phyloP scores from a whole-genome alignment of 192 early-diverging fungal species.

The Entophlyctis luteolus region DNA sequence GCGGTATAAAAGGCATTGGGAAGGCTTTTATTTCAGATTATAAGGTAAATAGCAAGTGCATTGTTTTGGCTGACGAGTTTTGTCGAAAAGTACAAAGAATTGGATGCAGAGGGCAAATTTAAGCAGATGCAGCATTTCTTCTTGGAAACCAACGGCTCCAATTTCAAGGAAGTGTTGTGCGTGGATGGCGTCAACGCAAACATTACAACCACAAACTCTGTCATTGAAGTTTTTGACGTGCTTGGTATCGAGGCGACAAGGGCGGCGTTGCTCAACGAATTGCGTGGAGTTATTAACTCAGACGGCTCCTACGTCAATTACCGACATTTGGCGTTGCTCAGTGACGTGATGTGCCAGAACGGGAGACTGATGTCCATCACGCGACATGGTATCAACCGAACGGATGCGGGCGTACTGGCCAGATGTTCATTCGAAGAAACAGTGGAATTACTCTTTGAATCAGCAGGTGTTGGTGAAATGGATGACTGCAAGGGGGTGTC shows the following conservation, averaged over 20 bases:
- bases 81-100: slow-evolving; percentile 26
- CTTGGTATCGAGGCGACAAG: slow-evolving; percentile 97
- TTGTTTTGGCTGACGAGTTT: no score
- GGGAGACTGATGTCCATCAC: slow-evolving; percentile 95
- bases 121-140: slow-evolving; percentile 63
- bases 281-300: slow-evolving; percentile 89
- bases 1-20: slow-evolving; percentile 80
- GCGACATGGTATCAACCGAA: slow-evolving; percentile 95
- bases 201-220: slow-evolving; percentile 86
- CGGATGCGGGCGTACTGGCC: slow-evolving; percentile 90
- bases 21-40: slow-evolving; percentile 72
- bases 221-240: slow-evolving; percentile 85
- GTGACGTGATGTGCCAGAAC: slow-evolving; percentile 93
- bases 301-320: slow-evolving; percentile 98
- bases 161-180: slow-evolving; percentile 80
- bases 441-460: slow-evolving; percentile 95
- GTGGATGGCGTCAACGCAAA: slow-evolving; percentile 78
- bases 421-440: slow-evolving; percentile 98
- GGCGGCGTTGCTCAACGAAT: slow-evolving; percentile 79
- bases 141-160: slow-evolving; percentile 92
- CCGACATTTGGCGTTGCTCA: slow-evolving; percentile 89
- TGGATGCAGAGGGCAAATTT: slow-evolving; percentile 22
- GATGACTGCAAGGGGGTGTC: slow-evolving; percentile 96
- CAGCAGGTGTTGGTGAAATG: slow-evolving; percentile 81
- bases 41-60: slow-evolving; percentile 31